These are phyloP conservation scores for Penicillium hesseltinei DNA, from an alignment of 2,329 filamentous ascomycete species.

Conservation along the genomic window DNA sequence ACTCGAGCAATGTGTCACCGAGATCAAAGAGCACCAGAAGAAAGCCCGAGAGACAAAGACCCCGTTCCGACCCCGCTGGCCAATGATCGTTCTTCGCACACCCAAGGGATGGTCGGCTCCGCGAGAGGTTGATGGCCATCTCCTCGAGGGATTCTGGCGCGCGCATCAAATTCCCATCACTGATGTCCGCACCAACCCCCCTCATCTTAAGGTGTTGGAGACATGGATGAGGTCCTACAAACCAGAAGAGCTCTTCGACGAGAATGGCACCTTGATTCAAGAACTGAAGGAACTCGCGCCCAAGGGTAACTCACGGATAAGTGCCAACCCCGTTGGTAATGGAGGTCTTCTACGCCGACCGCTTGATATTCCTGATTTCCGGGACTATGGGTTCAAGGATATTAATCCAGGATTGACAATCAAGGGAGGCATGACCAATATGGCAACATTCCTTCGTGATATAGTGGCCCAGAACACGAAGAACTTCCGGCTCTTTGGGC, in stretches of 20 bases:
- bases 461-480: slow-evolving; percentile 63
- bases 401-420: slow-evolving; percentile 58
- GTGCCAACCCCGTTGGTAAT: slow-evolving; percentile 72
- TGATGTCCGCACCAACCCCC: slow-evolving; percentile 63
- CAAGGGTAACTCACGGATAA: slow-evolving; percentile 66
- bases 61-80: slow-evolving; percentile 70
- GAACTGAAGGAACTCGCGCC: slow-evolving; percentile 66
- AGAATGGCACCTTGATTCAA: slow-evolving; percentile 60
- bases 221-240: slow-evolving; percentile 75
- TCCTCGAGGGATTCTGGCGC: slow-evolving; percentile 74
- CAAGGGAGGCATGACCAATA: slow-evolving; percentile 66
- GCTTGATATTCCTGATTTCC: slow-evolving; percentile 68
- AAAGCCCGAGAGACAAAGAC: slow-evolving; percentile 68
- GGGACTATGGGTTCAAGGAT: slow-evolving; percentile 62
- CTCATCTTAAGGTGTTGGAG: slow-evolving; percentile 67
- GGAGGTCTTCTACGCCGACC: slow-evolving; percentile 67
- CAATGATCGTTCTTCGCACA: slow-evolving; percentile 73
- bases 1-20: slow-evolving; percentile 67
- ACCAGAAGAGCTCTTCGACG: slow-evolving; percentile 68
- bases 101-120: slow-evolving; percentile 81
- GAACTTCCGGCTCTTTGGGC: slow-evolving; percentile 74
- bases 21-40: slow-evolving; percentile 69
- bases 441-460: slow-evolving; percentile 66
- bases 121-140: slow-evolving; percentile 67
- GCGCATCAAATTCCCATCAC: slow-evolving; percentile 75